Percentiles rank a stretch among this genome's conserved stretches.
These are phyloP conservation scores for Anthoceros angustus DNA, from an alignment of 225 moss, liverwort and hornwort genomes.

Conservation along the genomic window DNA sequence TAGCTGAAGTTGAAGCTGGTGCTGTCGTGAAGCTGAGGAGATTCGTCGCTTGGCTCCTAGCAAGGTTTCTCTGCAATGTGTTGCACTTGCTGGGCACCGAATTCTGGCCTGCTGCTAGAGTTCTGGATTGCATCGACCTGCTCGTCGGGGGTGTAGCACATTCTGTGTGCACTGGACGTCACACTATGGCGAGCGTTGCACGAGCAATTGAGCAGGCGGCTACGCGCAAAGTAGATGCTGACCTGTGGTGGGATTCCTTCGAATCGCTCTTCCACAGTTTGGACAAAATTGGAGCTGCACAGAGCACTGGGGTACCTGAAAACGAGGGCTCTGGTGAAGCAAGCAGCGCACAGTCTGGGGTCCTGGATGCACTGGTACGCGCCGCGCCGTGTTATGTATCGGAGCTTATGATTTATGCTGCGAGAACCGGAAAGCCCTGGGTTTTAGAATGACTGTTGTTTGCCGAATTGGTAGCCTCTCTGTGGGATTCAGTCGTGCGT, in stretches of 20 bases:
- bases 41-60: too few species aligned
- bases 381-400: too few species aligned
- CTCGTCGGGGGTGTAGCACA: neutral
- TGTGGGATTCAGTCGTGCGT: neutral
- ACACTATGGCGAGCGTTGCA: constrained; percentile 77
- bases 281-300: constrained; percentile 48
- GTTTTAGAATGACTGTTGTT: neutral
- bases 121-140: too few species aligned
- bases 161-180: neutral
- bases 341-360: constrained; percentile 6
- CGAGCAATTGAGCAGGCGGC: constrained; percentile 85
- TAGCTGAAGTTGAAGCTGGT: too few species aligned
- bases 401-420: neutral
- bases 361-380: neutral
- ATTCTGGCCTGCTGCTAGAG: too few species aligned
- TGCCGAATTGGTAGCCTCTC: too few species aligned
- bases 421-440: neutral
- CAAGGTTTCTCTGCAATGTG: too few species aligned
- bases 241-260: constrained; percentile 88
- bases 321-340: neutral
- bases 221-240: constrained; percentile 33
- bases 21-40: too few species aligned
- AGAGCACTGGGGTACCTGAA: constrained; percentile 4
- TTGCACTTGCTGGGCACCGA: too few species aligned
- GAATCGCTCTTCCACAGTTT: constrained; percentile 39